Evolutionary conservation across 2,329 filamentous ascomycete genomes (phyloP).

Genomic region (Seiridium unicorne): DNA sequence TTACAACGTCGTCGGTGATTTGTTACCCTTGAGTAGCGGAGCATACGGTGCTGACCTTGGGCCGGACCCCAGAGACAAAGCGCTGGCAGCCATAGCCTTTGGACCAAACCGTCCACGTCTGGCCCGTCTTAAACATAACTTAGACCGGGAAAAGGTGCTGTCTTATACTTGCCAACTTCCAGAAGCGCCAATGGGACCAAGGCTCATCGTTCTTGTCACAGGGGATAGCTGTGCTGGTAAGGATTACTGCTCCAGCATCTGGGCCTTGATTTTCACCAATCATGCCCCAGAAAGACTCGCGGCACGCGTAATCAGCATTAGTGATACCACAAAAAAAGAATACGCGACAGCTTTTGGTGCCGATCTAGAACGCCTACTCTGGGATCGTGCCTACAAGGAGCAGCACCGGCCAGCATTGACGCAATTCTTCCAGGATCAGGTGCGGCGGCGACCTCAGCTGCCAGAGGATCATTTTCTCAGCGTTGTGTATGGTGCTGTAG

Average conservation of each 20-base stretch:
- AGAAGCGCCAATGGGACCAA: constrained; percentile 30
- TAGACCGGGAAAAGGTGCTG: constrained; percentile 51
- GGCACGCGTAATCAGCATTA: constrained; percentile 51
- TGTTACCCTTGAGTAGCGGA: constrained; percentile 51
- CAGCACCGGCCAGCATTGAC: constrained; percentile 52
- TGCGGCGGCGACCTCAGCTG: constrained; percentile 40
- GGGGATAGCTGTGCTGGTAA: constrained; percentile 56
- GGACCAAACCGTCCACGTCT: constrained; percentile 51
- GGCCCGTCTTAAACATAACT: constrained; percentile 44
- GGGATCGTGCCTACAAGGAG: constrained; percentile 61
- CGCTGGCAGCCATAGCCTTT: constrained; percentile 53
- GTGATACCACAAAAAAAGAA: constrained; percentile 54
- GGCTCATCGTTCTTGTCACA: constrained; percentile 56
- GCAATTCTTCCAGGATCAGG: constrained; percentile 46
- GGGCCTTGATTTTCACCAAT: constrained; percentile 40
- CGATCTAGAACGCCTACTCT: constrained; percentile 45
- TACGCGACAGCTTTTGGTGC: constrained; percentile 50
- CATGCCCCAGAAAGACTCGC: constrained; percentile 24
- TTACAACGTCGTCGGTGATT: constrained; percentile 43
- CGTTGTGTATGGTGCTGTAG: constrained; percentile 36
- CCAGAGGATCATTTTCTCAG: constrained; percentile 50
- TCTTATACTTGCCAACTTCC: constrained; percentile 55
- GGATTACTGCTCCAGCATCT: constrained; percentile 56
- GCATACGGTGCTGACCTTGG: constrained; percentile 62
- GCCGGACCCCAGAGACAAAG: constrained; percentile 55